Conservation (phyloP, 2,329 filamentous ascomycete genomes). For the Davidsoniella virescens region DNA sequence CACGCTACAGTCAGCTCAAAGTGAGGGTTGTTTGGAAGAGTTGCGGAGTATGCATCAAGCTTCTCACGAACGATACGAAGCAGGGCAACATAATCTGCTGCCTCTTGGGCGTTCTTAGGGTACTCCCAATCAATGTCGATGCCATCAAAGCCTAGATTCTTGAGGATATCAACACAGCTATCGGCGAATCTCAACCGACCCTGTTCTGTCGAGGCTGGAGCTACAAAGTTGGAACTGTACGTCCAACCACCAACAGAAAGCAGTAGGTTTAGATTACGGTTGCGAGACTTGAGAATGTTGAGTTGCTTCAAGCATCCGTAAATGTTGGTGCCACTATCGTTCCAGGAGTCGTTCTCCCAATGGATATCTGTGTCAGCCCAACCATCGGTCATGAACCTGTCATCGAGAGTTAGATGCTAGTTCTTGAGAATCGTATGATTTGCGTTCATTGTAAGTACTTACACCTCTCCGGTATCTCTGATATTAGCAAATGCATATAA, state of each 20-base stretch:
- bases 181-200: constrained; percentile 59
- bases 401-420: constrained; percentile 2
- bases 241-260: constrained; percentile 89
- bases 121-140: constrained; percentile 57
- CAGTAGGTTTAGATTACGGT: constrained; percentile 71
- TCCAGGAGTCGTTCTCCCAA: constrained; percentile 52
- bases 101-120: constrained; percentile 37
- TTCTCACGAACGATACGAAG: constrained; percentile 38
- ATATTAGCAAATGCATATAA: constrained; percentile 88
- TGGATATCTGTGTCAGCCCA: constrained; percentile 61
- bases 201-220: constrained; percentile 50
- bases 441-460: constrained; percentile 15
- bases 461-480: constrained; percentile 66
- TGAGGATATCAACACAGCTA: constrained; percentile 57
- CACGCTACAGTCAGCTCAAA: constrained; percentile 51
- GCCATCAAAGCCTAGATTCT: constrained; percentile 64
- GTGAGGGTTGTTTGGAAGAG: constrained; percentile 27
- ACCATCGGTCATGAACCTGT: constrained; percentile 37
- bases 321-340: constrained; percentile 59
- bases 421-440: neutral
- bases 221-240: constrained; percentile 70
- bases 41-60: constrained; percentile 39
- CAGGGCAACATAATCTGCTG: constrained; percentile 41
- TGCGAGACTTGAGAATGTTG: constrained; percentile 62
- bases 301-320: constrained; percentile 86